phyloP scores from a whole-genome alignment of 2,329 filamentous ascomycete species.

The Calonectria hongkongensis region DNA sequence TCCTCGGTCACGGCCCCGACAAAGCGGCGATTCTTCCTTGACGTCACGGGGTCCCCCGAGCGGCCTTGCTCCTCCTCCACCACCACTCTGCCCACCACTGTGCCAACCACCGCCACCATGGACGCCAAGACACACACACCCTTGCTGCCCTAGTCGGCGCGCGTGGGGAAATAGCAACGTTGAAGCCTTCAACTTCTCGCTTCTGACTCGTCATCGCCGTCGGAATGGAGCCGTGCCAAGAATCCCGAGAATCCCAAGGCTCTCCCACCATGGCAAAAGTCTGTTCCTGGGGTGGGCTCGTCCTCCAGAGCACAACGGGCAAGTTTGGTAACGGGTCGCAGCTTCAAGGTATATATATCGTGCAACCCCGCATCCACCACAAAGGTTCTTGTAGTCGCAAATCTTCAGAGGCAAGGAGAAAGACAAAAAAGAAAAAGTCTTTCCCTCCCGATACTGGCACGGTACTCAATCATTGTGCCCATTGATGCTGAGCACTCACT shows the following conservation, averaged over 20 bases:
- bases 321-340: conserved; percentile 19
- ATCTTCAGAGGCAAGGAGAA: conserved; percentile 30
- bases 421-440: conserved; percentile 27
- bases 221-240: conserved; percentile 44
- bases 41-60: conserved; percentile 48
- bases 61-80: conserved; percentile 33
- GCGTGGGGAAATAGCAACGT: conserved; percentile 42
- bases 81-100: conserved; percentile 10
- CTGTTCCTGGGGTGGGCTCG: conserved; percentile 40
- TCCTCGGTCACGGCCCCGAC: conserved; percentile 16
- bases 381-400: conserved; percentile 38
- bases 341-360: conserved; percentile 50
- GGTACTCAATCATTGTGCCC: conserved; percentile 17
- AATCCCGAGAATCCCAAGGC: conserved; percentile 44
- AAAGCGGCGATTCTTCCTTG: conserved; percentile 26
- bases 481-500: neutral
- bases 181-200: conserved; percentile 25
- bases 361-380: conserved; percentile 45
- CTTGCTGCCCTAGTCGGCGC: conserved; percentile 14
- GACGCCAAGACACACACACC: conserved; percentile 33
- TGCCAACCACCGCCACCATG: conserved; percentile 38
- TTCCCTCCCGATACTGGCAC: neutral
- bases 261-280: conserved; percentile 41
- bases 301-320: conserved; percentile 42
- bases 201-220: conserved; percentile 47